These are phyloP conservation scores for Cordyceps fumosorosea DNA, from an alignment of 2,329 filamentous ascomycete species.

Conservation along the genomic window DNA sequence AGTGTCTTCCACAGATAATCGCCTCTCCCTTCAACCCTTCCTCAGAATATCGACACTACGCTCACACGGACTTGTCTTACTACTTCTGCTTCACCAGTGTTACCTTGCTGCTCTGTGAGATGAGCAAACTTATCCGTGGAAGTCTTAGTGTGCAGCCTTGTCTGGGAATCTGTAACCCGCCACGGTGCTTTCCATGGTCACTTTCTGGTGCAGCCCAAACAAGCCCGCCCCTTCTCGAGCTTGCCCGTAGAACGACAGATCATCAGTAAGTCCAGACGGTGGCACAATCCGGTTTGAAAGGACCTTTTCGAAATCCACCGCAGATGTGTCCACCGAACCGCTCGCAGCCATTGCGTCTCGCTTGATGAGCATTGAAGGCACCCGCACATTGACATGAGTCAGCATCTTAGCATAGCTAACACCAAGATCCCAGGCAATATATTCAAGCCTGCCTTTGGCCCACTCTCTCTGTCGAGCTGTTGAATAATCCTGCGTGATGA, in stretches of 20 bases:
- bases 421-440: constrained; percentile 49
- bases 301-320: constrained; percentile 36
- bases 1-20: too few species aligned
- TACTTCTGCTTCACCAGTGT: too few species aligned
- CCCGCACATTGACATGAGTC: constrained; percentile 46
- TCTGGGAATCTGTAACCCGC: constrained; percentile 17
- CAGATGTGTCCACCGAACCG: constrained; percentile 10
- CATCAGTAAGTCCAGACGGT: background rate
- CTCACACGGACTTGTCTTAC: background rate
- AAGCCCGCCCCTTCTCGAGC: background rate
- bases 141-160: background rate
- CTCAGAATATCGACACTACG: background rate
- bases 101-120: background rate
- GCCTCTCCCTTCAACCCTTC: too few species aligned
- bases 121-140: background rate
- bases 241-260: background rate
- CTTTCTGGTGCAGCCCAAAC: constrained; percentile 1
- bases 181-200: background rate
- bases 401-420: constrained; percentile 52
- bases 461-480: constrained; percentile 53
- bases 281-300: constrained; percentile 28
- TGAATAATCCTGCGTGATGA: constrained; percentile 50
- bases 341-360: constrained; percentile 43
- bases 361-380: constrained; percentile 57
- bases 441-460: constrained; percentile 46